A percentile compares a stretch with the other conserved stretches of the same genome.
Conservation (phyloP, 768 basidiomycete genomes). For the Clathrus columnatus region DNA sequence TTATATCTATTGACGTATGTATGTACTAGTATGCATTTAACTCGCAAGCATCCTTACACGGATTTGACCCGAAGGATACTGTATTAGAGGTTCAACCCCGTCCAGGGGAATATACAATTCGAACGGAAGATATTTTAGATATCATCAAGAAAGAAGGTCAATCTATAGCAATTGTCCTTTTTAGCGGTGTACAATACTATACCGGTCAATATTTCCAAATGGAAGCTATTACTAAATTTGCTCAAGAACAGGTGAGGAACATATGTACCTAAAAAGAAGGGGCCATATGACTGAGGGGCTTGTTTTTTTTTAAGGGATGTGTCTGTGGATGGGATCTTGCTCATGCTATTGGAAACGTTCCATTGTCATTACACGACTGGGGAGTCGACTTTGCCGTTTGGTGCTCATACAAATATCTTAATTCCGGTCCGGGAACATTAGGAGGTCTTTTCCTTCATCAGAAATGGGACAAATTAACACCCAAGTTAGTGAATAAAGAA, state of each 20-base stretch:
- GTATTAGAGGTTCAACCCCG: conserved; percentile 78
- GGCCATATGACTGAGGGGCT: not conserved
- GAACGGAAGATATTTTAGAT: conserved; percentile 82
- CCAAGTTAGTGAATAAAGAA: conserved; percentile 43
- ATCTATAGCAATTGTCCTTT: conserved; percentile 81
- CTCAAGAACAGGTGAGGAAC: conserved; percentile 63
- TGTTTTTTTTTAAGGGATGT: conserved; percentile 53
- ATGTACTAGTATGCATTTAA: conserved; percentile 82
- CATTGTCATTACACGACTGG: conserved; percentile 86
- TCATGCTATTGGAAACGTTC: conserved; percentile 92
- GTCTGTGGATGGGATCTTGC: conserved; percentile 96
- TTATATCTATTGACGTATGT: conserved; percentile 1
- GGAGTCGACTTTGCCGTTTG: conserved; percentile 94
- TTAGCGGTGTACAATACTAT: conserved; percentile 95
- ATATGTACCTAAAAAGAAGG: not conserved
- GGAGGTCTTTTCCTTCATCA: conserved; percentile 88
- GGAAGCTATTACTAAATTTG: conserved; percentile 70
- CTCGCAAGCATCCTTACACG: conserved; percentile 81
- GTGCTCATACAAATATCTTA: conserved; percentile 98
- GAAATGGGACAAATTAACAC: conserved; percentile 56
- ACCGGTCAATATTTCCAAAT: conserved; percentile 95
- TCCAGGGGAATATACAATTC: conserved; percentile 72
- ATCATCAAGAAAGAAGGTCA: conserved; percentile 63
- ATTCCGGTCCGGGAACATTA: conserved; percentile 94
- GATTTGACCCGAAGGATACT: conserved; percentile 60